Base-by-base conservation (phyloP, 2,329 filamentous ascomycete genomes). In the Pseudonectria foliicola region DNA sequence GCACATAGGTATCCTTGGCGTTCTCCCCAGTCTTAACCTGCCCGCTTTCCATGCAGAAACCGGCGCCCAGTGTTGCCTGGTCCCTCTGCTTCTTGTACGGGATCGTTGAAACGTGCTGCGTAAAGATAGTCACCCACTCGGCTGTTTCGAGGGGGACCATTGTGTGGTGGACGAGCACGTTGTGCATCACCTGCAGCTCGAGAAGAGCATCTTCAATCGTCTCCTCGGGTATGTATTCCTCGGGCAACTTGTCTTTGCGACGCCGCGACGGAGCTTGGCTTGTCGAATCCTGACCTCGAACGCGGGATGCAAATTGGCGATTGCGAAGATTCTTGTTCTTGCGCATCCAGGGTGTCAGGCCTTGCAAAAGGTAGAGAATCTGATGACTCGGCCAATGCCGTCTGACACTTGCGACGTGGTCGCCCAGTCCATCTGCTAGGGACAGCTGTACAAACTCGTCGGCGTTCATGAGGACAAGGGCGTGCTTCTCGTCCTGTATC, bases 31-130 rank as follows among this genome's bases (percentile, higher is more conserved):
- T 75, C 35, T 75, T 77, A 27, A 90, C 81, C 59, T 90, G 85
- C 0, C 85, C 85, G 1, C 68, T 66, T 34, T 86, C 83, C 81
- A 89, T 88, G 60, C 84, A 89, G 55, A 90, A 90, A 0, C 73
- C 69, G 2, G 76, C 77, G 10, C 71, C 66, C 2, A 71, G 67
- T 35, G 65, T 66, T 31, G 61, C 56, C 24, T 60, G 57, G 36
- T 77, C 72, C 14, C 62, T 60, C 46, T 70, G 68, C 33, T 65
- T 72, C 44, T 76, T 75, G 57, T 89, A 89, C 0, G 83, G 85
- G 14, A 83, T 77, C 2, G 80, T 84, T 7, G 82, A 83, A 31
- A 90, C 79, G 54, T 90, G 81, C 50, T 88, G 81, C 0, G 85
- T 90, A 49, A 89, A 86, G 24, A 73, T 67, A 21, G 71, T 65